Evolutionary conservation across 805 yeast genomes (phyloP), one percentile per base, ranked within the genome.

Genomic region (Huiozyma naganishii): DNA sequence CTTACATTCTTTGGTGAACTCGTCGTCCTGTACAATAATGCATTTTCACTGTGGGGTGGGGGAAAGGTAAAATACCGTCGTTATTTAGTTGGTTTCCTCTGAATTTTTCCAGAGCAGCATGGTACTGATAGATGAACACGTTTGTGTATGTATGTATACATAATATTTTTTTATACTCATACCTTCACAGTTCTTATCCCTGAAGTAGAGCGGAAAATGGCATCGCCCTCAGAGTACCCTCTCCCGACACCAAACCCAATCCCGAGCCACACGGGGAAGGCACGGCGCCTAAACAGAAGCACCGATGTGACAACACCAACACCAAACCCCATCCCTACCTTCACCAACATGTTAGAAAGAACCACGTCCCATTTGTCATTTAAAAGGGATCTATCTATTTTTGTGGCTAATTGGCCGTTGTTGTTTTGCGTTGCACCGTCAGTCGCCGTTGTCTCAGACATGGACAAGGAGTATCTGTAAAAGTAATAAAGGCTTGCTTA

Each of bases 181-280:
- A 86, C 85, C 59, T 78, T 79, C 46, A 80, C 77, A 42, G 79
- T 70, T 73, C 95, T 80, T 50, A 81, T 63, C 45, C 95, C 95
- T 49, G 82, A 85, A 45, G 73, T 70, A 10, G 86, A 76, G 70
- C 97, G 82, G 76, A 92, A 90, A 45, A 89, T 83, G 48, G 97
- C 94, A 61, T 92, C 97, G 48, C 97, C 98, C 71, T 92, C 99
- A 48, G 97, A 80, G 68, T 88, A 92, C 43, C 96, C 96, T 72
- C 96, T 83, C 52, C 99, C 99, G 49, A 89, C 75, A 53, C 99
- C 99, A 58, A 92, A 90, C 34, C 99, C 99, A 51, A 88, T 69
- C 52, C 98, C 98, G 49, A 90, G 68, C 95, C 97, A 89, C 37
- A 90, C 97, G 44, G 98, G 98, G 79, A 88, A 92, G 7, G 95